phyloP scores from a whole-genome alignment of 306 rosid genomes.

The Vigna unguiculata region DNA sequence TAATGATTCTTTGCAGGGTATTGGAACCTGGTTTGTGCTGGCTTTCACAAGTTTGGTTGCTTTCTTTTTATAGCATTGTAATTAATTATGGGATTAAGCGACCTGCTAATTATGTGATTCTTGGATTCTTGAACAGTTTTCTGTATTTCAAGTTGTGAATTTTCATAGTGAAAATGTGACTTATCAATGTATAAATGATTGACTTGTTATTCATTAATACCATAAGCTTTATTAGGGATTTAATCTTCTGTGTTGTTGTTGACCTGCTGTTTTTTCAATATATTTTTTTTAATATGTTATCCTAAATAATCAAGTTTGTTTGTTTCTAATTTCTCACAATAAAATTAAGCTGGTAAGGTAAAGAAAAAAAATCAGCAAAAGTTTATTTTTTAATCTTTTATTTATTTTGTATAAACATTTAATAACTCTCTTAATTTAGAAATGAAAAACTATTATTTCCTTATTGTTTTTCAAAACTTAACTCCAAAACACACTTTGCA shows the following conservation, averaged over 20 bases:
- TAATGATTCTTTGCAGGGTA: constrained; percentile 50
- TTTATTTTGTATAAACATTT: no score
- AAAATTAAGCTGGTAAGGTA: no score
- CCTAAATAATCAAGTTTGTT: no score
- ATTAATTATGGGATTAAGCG: constrained; percentile 7
- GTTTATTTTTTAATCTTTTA: no score
- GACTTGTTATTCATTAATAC: constrained; percentile 27
- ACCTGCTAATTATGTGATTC: constrained; percentile 6
- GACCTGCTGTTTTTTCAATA: no score
- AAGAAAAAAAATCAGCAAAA: no score
- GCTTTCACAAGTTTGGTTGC: constrained; percentile 55
- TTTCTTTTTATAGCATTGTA: constrained; percentile 54
- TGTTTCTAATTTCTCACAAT: no score
- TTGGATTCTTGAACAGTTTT: constrained; percentile 44
- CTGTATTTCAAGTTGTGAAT: constrained; percentile 21
- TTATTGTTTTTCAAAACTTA: background rate
- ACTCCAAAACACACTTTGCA: background rate
- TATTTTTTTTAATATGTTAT: no score
- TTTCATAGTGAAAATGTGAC: constrained; percentile 7
- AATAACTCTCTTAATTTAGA: no score
- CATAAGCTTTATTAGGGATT: background rate
- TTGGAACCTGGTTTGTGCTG: constrained; percentile 59
- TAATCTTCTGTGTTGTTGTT: background rate
- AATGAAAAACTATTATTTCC: no score
- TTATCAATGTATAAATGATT: constrained; percentile 21